Base-by-base conservation (phyloP, 257 asterid genomes). In the Solanum medicagineum region DNA sequence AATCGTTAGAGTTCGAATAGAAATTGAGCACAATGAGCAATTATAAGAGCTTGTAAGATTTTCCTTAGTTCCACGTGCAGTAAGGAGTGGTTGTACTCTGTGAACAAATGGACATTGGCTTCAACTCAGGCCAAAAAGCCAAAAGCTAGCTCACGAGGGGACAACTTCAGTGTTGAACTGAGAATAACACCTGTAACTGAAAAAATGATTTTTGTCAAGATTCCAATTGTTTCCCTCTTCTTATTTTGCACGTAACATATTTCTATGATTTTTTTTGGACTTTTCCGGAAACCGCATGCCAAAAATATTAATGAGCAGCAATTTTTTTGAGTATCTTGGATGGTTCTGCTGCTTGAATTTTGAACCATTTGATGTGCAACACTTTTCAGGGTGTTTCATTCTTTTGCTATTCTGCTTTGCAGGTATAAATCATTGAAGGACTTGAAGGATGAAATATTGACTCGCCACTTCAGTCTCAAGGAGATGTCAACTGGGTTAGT, bases 401-500 rank as follows among this genome's bases (percentile, higher is more conserved):
- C 36, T 17, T 54, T 49, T 17, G 59, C 32, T 6, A 8, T 84
- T 66, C 66, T 40, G 54, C 24, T 68, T 42, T 29, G 55, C 93
- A 96, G 99, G 94, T 89, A 96, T 89, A 95, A 95, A 74, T 93
- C 93, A 42, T 85, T 93, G 87, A 96, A 96, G 92, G 97, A 95
- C 90, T 94, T 96, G 90, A 94, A 90, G 84, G 97, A 91, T 82
- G 94, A 91, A 73, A 87, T 96, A 85, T 84, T 85, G 81, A 89
- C 87, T 53, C 97, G 95, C 84, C 91, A 91, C 88, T 69, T 84
- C 77, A 87, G 91, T 86, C 87, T 92, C 20, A 84, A 57, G 92
- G 98, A 96, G 87, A 80, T 96, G 91, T 94, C 97, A 81, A 87
- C 98, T 62, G 99, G 99, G 99, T 96, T 82, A 89, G 95, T 86